Evolutionary conservation across 139 green algal species (phyloP), one percentile per base, ranked within the genome.

Genomic region (Penium margaritaceum): DNA sequence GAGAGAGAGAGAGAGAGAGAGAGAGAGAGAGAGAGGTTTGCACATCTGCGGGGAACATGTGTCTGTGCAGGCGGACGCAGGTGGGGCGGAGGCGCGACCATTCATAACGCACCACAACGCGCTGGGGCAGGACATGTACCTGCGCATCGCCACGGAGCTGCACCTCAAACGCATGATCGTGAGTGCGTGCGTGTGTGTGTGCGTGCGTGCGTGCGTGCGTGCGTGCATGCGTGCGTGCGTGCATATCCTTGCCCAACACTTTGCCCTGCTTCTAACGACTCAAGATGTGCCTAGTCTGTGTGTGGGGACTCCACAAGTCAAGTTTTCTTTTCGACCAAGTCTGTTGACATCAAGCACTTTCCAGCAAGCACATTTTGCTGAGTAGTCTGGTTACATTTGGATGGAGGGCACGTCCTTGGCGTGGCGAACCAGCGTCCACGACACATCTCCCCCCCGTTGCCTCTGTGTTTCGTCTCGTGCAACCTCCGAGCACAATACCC

Each of bases 71-170:
- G 79, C 81, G 1, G 67, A 85, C 5, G 90, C 93, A 5, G 94
- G 94, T 4, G 94, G 94, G 21, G 94, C 94, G 5, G 94, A 99
- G 65, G 94, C 94, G 0, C 82, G 91, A 4, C 94, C 94, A 1
- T 98, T 99, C 76, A 75, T 90, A 7, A 99, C 94, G 14, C 91
- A 91, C 84, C 94, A 99, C 86, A 97, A 98, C 72, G 85, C 90
- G 0, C 83, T 98, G 58, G 70, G 76, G 15, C 83, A 80, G 63
- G 33, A 88, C 62, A 90, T 97, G 76, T 95, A 88, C 14, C 77
- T 99, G 71, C 87, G 94, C 65, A 99, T 99, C 70, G 94, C 94
- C 32, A 97, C 94, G 0, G 94, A 99, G 89, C 86, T 99, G 75
- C 92, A 97, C 75, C 88, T 99, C 5, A 99, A 99, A 81, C 81